These are phyloP conservation scores for Canavalia gladiata DNA, from an alignment of 306 rosid genomes.

Conservation along the genomic window DNA sequence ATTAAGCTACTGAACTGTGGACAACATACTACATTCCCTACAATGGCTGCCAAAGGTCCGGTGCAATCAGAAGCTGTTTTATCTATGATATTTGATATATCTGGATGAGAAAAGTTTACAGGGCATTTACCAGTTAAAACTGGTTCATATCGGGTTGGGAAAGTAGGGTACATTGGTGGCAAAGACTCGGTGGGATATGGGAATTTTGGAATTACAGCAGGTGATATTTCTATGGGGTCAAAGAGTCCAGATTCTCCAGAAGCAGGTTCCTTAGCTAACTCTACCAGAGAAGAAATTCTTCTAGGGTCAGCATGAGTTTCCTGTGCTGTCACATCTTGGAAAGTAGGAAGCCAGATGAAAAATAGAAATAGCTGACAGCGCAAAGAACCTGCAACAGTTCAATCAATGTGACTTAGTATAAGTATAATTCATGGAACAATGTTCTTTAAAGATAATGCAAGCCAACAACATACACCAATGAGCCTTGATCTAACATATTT, in stretches of 20 bases:
- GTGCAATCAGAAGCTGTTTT: conserved; percentile 92
- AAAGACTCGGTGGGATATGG: conserved; percentile 72
- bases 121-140: conserved; percentile 92
- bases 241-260: conserved; percentile 64
- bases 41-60: conserved; percentile 84
- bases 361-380: conserved; percentile 67
- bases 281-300: conserved; percentile 54
- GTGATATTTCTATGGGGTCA: conserved; percentile 95
- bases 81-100: conserved; percentile 73
- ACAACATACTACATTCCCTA: conserved; percentile 91
- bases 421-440: neutral
- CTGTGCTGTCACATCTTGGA: conserved; percentile 68
- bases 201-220: conserved; percentile 83
- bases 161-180: conserved; percentile 91
- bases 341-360: conserved; percentile 73
- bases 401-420: conserved; percentile 45
- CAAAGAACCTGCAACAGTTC: conserved; percentile 77
- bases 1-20: conserved; percentile 91
- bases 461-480: neutral
- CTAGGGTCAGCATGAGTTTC: conserved; percentile 53
- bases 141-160: conserved; percentile 86
- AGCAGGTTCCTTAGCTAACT: conserved; percentile 75
- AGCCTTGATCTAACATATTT: conserved; percentile 10
- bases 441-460: neutral
- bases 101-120: conserved; percentile 78